Percentiles rank a stretch among this genome's conserved stretches.
Evolutionary conservation across 1,284 basidiomycete species (phyloP).

Genomic region (Marasmius sp.): DNA sequence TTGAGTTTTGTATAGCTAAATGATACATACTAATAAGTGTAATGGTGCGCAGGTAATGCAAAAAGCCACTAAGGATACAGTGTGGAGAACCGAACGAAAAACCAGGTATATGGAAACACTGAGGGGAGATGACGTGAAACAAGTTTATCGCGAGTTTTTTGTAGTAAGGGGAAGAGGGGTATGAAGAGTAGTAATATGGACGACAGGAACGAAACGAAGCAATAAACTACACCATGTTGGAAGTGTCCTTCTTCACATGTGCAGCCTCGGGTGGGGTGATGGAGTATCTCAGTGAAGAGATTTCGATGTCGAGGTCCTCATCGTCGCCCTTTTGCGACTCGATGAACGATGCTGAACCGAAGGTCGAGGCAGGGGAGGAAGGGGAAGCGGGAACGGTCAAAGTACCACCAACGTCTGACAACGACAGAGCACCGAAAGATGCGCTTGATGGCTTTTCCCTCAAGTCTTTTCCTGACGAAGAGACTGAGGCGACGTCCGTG

Average conservation of each 20-base stretch:
- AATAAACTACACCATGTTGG: background rate
- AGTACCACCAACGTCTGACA: slow-evolving; percentile 37
- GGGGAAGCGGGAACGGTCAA: slow-evolving; percentile 32
- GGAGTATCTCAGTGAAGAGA: slow-evolving; percentile 6
- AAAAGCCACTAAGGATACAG: background rate
- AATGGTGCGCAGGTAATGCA: background rate
- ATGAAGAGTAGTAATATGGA: background rate
- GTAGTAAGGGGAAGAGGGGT: no score
- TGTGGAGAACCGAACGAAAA: background rate
- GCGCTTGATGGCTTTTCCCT: slow-evolving; percentile 28
- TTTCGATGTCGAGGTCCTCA: slow-evolving; percentile 4
- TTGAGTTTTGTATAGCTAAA: background rate
- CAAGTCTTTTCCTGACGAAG: slow-evolving; percentile 24
- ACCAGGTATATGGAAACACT: background rate
- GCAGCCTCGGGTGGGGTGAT: background rate
- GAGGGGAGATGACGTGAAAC: no score
- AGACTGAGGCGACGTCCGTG: slow-evolving; percentile 33
- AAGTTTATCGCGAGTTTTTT: no score
- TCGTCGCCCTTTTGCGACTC: background rate
- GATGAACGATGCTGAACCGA: slow-evolving; percentile 20
- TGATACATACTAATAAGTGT: background rate
- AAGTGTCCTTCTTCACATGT: background rate
- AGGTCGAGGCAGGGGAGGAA: slow-evolving; percentile 19
- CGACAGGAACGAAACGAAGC: background rate
- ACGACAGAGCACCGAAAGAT: slow-evolving; percentile 34